Percentiles rank a stretch among this genome's conserved stretches.
Conservation (phyloP, 345 rosid genomes). For the Barbarea vulgaris region DNA sequence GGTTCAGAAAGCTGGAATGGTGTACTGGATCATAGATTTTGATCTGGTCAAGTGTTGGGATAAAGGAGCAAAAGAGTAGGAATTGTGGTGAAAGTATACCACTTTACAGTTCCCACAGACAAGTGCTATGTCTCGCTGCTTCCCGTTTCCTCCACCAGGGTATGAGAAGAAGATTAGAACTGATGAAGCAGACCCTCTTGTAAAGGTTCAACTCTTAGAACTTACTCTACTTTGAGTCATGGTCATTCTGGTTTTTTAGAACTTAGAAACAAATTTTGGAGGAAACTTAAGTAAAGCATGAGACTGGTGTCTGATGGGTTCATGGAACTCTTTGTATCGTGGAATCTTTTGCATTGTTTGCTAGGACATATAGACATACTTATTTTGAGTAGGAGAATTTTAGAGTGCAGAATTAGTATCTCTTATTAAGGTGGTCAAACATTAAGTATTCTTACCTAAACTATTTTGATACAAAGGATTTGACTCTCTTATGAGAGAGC, state of each 20-base stretch:
- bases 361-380: background rate
- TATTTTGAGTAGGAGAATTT: background rate
- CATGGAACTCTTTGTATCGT: background rate
- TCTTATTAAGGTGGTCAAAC: conserved; percentile 4
- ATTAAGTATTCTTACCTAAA: background rate
- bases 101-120: conserved; percentile 37
- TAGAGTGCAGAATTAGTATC: background rate
- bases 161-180: conserved; percentile 73
- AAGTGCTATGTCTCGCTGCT: conserved; percentile 96
- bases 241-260: background rate
- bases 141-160: conserved; percentile 97
- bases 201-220: conserved; percentile 70
- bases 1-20: conserved; percentile 49
- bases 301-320: background rate
- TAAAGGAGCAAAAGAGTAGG: conserved; percentile 43
- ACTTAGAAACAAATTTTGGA: background rate
- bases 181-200: conserved; percentile 53
- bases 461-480: background rate
- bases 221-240: conserved; percentile 34
- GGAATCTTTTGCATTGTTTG: background rate
- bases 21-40: conserved; percentile 50
- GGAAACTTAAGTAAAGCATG: conserved; percentile 5
- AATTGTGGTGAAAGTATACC: conserved; percentile 36
- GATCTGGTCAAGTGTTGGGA: conserved; percentile 58
- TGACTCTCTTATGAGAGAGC: background rate